Evolutionary conservation across 2,329 filamentous ascomycete genomes (phyloP).

Genomic region (Aspergillus terreus): DNA sequence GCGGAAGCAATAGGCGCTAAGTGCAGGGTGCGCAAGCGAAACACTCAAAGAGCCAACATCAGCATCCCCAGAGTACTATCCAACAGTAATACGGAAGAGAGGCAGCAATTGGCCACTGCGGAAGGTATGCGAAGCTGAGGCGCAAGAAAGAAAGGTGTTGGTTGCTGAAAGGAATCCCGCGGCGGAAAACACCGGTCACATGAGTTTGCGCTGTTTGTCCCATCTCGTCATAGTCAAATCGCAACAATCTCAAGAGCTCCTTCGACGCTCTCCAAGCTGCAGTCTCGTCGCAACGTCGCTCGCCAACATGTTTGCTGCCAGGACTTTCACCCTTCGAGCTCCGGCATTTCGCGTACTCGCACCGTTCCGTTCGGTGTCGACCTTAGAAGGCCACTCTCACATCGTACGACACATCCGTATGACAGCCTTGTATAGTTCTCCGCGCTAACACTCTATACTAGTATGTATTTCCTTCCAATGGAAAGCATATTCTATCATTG

Average conservation of each 20-base stretch:
- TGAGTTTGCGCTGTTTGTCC: constrained; percentile 29
- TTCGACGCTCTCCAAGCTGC: background rate
- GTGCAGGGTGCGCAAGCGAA: background rate
- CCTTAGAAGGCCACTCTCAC: constrained; percentile 36
- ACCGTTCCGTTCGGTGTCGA: constrained; percentile 31
- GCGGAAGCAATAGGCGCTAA: background rate
- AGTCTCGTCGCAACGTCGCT: background rate
- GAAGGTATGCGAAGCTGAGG: background rate
- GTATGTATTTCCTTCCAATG: constrained; percentile 47
- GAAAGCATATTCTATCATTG: constrained; percentile 52
- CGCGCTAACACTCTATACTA: constrained; percentile 22
- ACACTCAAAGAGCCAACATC: background rate
- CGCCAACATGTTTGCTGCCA: constrained; percentile 23
- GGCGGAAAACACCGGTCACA: constrained; percentile 23
- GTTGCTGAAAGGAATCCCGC: background rate
- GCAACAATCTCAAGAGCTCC: background rate
- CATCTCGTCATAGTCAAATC: constrained; percentile 1
- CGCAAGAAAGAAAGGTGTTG: background rate
- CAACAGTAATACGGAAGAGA: background rate
- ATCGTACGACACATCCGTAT: constrained; percentile 30
- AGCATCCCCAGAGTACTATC: background rate
- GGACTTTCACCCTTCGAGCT: constrained; percentile 17
- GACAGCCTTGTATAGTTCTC: background rate
- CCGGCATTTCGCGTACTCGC: constrained; percentile 17
- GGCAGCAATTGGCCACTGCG: background rate